Conservation (phyloP, 139 green algal species). For the Coelastrella sp. region DNA sequence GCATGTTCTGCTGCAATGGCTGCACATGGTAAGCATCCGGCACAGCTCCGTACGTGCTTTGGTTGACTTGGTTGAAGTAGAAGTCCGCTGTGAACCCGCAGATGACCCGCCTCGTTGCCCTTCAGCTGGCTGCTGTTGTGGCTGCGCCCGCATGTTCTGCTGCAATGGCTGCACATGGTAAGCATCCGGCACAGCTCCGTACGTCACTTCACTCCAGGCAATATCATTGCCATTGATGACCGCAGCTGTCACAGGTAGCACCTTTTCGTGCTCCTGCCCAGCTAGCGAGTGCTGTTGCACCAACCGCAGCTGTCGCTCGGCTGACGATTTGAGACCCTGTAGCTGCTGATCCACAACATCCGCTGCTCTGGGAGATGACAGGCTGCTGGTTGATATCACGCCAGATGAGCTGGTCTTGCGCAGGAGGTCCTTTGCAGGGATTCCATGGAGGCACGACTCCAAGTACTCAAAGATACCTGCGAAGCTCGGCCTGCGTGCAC, state of each 20-base stretch:
- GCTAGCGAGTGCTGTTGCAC: conserved; percentile 6
- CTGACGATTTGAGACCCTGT: neutral
- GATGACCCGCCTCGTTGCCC: neutral
- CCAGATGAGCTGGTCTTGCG: neutral
- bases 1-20: neutral
- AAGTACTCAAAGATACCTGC: neutral
- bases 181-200: neutral
- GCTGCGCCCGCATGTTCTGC: neutral
- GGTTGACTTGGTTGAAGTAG: too few relatives aligned
- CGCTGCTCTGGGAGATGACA: neutral
- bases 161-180: neutral
- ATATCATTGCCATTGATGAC: neutral
- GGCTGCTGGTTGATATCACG: neutral
- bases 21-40: neutral
- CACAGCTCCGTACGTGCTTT: neutral
- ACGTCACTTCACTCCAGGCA: conserved; percentile 27
- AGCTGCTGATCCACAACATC: neutral
- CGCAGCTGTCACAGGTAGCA: neutral
- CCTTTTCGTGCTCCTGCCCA: neutral
- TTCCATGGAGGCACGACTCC: conserved; percentile 4
- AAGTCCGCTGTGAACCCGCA: neutral
- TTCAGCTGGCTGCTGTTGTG: neutral
- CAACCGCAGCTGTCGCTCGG: neutral
- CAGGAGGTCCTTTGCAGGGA: neutral
- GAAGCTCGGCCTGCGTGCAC: neutral